Conservation (phyloP, 2,329 filamentous ascomycete species). For the Periconia digitata region DNA sequence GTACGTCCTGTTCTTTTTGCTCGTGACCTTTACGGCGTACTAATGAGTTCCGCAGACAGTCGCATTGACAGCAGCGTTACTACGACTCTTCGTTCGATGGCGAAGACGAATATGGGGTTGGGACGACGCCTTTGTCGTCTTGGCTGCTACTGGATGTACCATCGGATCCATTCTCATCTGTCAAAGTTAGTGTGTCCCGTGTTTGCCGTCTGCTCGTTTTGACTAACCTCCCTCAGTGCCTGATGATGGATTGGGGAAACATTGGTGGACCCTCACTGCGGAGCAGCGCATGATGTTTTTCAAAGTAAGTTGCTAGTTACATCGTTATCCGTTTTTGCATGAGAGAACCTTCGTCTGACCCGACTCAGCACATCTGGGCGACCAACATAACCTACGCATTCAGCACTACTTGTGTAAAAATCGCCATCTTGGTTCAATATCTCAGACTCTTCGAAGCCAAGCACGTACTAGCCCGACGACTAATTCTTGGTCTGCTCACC, state of each 20-base stretch:
- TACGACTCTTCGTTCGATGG: slow-evolving; percentile 35
- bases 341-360: background rate
- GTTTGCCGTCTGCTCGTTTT: background rate
- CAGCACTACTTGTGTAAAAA: slow-evolving; percentile 39
- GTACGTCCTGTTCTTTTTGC: slow-evolving; percentile 17
- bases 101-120: slow-evolving; percentile 35
- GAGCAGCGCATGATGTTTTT: slow-evolving; percentile 26
- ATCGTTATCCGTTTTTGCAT: too few relatives aligned
- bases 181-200: slow-evolving; percentile 25
- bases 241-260: slow-evolving; percentile 33
- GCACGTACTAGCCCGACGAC: slow-evolving; percentile 17
- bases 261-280: slow-evolving; percentile 28
- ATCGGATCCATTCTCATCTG: slow-evolving; percentile 33
- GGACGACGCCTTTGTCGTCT: slow-evolving; percentile 38
- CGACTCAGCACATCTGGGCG: slow-evolving; percentile 29
- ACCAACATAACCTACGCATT: slow-evolving; percentile 34
- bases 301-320: slow-evolving; percentile 24
- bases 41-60: slow-evolving; percentile 17
- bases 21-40: background rate
- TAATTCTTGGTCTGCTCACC: slow-evolving; percentile 23
- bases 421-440: slow-evolving; percentile 42
- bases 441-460: slow-evolving; percentile 36
- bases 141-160: slow-evolving; percentile 26
- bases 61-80: slow-evolving; percentile 25
- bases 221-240: slow-evolving; percentile 29